Evolutionary conservation across 768 basidiomycete genomes (phyloP).

Genomic region (Collybia sordida): DNA sequence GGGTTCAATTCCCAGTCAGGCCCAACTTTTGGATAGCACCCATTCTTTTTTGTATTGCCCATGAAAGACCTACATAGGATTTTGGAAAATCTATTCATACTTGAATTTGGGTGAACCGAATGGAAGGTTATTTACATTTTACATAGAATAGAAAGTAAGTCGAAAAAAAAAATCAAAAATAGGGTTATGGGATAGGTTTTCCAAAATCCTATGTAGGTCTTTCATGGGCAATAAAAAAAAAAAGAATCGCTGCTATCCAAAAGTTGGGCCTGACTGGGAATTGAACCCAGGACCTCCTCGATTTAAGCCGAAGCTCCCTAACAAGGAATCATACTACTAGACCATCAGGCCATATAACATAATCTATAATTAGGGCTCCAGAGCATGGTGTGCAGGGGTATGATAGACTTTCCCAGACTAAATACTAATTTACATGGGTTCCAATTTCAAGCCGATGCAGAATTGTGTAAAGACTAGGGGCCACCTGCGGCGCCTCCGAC

Average conservation of each 20-base stretch:
- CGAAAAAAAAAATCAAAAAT: background rate
- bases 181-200: no score
- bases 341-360: slow-evolving; percentile 35
- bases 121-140: background rate
- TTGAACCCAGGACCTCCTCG: slow-evolving; percentile 20
- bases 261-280: slow-evolving; percentile 13
- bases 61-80: no score
- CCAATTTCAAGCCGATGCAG: background rate
- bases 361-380: background rate
- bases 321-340: slow-evolving; percentile 46
- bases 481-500: no score
- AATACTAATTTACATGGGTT: no score
- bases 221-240: background rate
- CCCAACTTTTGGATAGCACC: slow-evolving; percentile 1
- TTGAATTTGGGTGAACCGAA: background rate
- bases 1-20: slow-evolving; percentile 17
- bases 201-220: background rate
- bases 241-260: no score
- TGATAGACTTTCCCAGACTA: no score
- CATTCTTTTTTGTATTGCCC: no score
- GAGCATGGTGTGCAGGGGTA: background rate
- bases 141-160: no score
- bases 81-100: no score
- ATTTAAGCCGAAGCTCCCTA: slow-evolving; percentile 21
- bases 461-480: background rate